A percentile compares a stretch with the other conserved stretches of the same genome.
phyloP scores from a whole-genome alignment of 495 filamentous ascomycete species.

The Podospora pseudocomata region DNA sequence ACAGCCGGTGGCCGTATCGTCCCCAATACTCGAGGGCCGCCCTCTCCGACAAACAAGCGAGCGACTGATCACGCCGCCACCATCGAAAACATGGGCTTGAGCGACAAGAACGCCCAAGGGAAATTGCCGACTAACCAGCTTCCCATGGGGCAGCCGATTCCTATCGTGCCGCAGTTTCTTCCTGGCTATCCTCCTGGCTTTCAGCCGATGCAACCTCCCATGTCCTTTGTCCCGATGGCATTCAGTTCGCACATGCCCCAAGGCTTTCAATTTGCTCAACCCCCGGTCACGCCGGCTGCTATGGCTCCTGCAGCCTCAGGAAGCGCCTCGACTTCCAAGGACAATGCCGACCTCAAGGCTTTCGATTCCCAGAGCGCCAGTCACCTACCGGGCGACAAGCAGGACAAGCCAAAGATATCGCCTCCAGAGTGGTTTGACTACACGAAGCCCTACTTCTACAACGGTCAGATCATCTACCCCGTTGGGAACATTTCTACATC shows the following conservation, averaged over 20 bases:
- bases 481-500: constrained; percentile 14
- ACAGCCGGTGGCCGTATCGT: constrained; percentile 56
- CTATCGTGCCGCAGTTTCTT: constrained; percentile 24
- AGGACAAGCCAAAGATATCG: constrained; percentile 39
- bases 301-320: constrained; percentile 2
- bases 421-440: constrained; percentile 45
- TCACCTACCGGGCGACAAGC: constrained; percentile 31
- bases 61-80: constrained; percentile 30
- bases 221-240: constrained; percentile 31
- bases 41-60: constrained; percentile 44
- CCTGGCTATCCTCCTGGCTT: constrained; percentile 29
- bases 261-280: constrained; percentile 23
- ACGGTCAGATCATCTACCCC: constrained; percentile 49
- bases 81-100: constrained; percentile 15
- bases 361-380: constrained; percentile 26
- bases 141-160: constrained; percentile 16
- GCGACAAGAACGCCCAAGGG: constrained; percentile 20
- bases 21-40: constrained; percentile 50
- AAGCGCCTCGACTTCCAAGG: constrained; percentile 20
- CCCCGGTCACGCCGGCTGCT: constrained; percentile 7
- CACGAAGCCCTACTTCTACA: constrained; percentile 45
- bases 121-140: constrained; percentile 19
- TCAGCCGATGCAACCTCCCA: constrained; percentile 28
- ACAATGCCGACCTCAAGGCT: constrained; percentile 28
- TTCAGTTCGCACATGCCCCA: constrained; percentile 29